Conservation (phyloP, 225 moss, liverwort and hornwort species). For the Polytrichum commune region DNA sequence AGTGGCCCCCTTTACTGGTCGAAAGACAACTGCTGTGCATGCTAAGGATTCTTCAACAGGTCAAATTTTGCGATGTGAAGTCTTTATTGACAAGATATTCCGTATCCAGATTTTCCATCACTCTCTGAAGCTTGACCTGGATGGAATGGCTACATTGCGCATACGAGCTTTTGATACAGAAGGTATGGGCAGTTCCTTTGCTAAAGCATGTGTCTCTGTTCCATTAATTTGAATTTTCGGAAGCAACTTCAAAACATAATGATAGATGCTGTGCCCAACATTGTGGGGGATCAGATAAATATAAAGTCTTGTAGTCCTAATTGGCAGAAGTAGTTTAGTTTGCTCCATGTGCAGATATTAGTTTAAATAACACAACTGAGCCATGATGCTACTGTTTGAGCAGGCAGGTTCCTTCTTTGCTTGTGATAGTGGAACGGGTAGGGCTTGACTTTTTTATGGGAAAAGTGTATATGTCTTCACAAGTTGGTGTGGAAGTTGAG, state of each 20-base stretch:
- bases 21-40: conserved; percentile 87
- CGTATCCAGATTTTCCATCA: conserved; percentile 98
- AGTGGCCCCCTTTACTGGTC: conserved; percentile 60
- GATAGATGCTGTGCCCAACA: too few relatives aligned
- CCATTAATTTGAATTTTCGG: not conserved
- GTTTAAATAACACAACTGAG: too few relatives aligned
- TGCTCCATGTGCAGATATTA: too few relatives aligned
- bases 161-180: conserved; percentile 96
- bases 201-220: conserved; percentile 9
- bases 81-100: conserved; percentile 86
- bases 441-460: too few relatives aligned
- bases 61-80: conserved; percentile 87
- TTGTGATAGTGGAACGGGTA: too few relatives aligned
- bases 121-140: conserved; percentile 91
- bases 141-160: conserved; percentile 84
- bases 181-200: conserved; percentile 34
- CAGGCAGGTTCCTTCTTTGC: too few relatives aligned
- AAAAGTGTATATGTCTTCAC: not conserved
- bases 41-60: conserved; percentile 80
- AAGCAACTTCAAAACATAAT: too few relatives aligned
- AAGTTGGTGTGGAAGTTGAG: not conserved
- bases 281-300: too few relatives aligned
- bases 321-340: too few relatives aligned
- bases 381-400: too few relatives aligned
- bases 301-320: too few relatives aligned